Evolutionary conservation across 306 rosid genomes (phyloP).

Genomic region (Vigna trinervia): DNA sequence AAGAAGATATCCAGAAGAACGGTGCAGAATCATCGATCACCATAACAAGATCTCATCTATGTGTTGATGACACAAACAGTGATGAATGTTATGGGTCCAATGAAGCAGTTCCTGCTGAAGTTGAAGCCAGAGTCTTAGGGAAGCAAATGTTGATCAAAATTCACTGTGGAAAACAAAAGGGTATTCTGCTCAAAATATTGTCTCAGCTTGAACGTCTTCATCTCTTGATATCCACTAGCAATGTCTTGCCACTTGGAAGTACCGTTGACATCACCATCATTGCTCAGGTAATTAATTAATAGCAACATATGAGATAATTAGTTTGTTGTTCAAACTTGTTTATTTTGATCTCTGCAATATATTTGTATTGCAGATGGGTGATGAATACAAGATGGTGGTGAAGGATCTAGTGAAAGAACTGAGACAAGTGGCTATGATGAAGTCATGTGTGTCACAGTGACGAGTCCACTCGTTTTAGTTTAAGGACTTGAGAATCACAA

Average conservation of each 20-base stretch:
- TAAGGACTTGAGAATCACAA: not conserved
- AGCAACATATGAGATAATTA: not conserved
- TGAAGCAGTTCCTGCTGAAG: slow-evolving; percentile 19
- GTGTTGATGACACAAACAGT: slow-evolving; percentile 1
- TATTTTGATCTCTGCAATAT: not conserved
- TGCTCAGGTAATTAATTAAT: slow-evolving; percentile 39
- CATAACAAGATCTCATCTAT: slow-evolving; percentile 37
- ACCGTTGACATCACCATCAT: slow-evolving; percentile 41
- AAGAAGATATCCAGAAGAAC: slow-evolving; percentile 35
- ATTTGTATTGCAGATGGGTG: slow-evolving; percentile 34
- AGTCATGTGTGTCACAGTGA: slow-evolving; percentile 19
- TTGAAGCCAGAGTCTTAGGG: slow-evolving; percentile 39
- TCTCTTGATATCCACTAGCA: slow-evolving; percentile 31
- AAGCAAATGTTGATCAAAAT: slow-evolving; percentile 41
- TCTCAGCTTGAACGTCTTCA: slow-evolving; percentile 39
- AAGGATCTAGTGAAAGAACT: slow-evolving; percentile 38
- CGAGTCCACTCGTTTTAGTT: slow-evolving; percentile 16
- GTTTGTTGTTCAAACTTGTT: not conserved
- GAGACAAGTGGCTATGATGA: slow-evolving; percentile 19
- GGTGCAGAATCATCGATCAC: slow-evolving; percentile 26
- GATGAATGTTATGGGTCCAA: slow-evolving; percentile 1
- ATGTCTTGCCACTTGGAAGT: slow-evolving; percentile 42
- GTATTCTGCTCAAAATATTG: slow-evolving; percentile 30
- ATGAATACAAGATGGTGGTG: slow-evolving; percentile 27
- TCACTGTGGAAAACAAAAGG: slow-evolving; percentile 30